Conservation (phyloP, 352 stramenopile genomes). For the Globisporangium irregulare region DNA sequence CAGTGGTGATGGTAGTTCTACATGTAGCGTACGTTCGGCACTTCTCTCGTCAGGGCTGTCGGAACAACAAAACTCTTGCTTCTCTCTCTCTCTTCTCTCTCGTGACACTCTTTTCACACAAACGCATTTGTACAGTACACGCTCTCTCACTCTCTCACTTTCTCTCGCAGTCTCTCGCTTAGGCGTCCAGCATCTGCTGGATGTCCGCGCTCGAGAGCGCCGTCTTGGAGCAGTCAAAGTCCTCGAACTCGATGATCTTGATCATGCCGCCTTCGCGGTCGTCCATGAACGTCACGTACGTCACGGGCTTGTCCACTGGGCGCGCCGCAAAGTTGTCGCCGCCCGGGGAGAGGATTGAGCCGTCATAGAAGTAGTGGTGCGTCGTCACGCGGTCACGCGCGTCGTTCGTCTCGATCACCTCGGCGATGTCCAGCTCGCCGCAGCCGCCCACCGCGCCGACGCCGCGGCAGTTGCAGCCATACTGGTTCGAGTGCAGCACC, state of each 20-base stretch:
- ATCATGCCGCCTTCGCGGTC: constrained; percentile 23
- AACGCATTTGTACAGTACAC: not conserved
- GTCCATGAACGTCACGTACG: constrained; percentile 38
- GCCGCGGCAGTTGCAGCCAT: constrained; percentile 73
- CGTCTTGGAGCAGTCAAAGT: constrained; percentile 26
- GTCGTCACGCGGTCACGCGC: constrained; percentile 20
- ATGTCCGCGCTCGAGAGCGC: not conserved
- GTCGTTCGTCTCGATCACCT: constrained; percentile 66
- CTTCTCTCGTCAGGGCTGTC: not conserved
- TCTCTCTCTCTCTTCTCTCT: not conserved
- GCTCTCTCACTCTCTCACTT: not conserved
- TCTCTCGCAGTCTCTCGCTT: not conserved
- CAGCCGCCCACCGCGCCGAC: constrained; percentile 49
- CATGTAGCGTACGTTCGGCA: not conserved
- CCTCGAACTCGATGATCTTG: constrained; percentile 34
- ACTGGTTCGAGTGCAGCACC: constrained; percentile 63
- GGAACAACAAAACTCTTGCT: not conserved
- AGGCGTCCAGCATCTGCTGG: constrained; percentile 12
- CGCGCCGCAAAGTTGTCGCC: constrained; percentile 36
- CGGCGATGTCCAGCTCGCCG: constrained; percentile 68
- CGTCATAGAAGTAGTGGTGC: constrained; percentile 30
- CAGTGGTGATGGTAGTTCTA: not conserved
- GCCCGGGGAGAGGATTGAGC: constrained; percentile 16
- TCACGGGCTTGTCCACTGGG: constrained; percentile 21
- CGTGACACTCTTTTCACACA: not conserved